Percentiles rank a stretch among this genome's conserved stretches.
Evolutionary conservation across 352 stramenopile genomes (phyloP).

Genomic region (Discostella stelligera): DNA sequence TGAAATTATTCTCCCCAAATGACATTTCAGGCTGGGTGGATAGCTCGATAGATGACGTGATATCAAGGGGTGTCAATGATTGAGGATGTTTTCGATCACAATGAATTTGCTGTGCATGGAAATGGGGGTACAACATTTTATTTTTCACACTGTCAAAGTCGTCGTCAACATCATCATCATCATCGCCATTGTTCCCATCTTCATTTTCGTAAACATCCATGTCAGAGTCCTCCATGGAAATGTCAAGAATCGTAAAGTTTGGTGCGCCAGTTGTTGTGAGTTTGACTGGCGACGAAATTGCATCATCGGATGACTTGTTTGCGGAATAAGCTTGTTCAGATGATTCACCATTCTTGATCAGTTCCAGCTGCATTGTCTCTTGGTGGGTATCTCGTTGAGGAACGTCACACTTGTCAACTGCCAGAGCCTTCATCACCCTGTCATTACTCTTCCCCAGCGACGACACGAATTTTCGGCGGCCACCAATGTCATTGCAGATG

Average conservation of each 20-base stretch:
- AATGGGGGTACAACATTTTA: not conserved
- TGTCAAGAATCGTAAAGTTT: conserved; percentile 1
- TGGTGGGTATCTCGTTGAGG: not conserved
- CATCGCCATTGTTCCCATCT: not conserved
- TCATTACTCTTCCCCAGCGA: not conserved
- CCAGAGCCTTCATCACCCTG: not conserved
- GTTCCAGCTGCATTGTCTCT: not conserved
- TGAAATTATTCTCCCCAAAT: conserved; percentile 12
- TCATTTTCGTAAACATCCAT: conserved; percentile 1
- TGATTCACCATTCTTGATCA: not conserved
- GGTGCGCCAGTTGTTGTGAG: not conserved
- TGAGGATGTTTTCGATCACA: not conserved
- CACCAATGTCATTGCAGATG: conserved; percentile 2
- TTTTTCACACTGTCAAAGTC: not conserved
- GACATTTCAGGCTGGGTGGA: conserved; percentile 7
- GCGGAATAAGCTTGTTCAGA: not conserved
- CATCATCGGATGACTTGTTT: not conserved
- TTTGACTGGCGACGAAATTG: conserved; percentile 1
- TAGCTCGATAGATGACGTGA: not conserved
- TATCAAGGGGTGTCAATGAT: not conserved
- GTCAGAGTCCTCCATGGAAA: conserved; percentile 2
- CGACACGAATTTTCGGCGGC: not conserved
- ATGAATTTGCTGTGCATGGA: not conserved
- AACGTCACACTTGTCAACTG: not conserved
- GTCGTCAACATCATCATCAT: not conserved